Conservation (phyloP, 768 basidiomycete genomes). For the Lentinula lateritia region DNA sequence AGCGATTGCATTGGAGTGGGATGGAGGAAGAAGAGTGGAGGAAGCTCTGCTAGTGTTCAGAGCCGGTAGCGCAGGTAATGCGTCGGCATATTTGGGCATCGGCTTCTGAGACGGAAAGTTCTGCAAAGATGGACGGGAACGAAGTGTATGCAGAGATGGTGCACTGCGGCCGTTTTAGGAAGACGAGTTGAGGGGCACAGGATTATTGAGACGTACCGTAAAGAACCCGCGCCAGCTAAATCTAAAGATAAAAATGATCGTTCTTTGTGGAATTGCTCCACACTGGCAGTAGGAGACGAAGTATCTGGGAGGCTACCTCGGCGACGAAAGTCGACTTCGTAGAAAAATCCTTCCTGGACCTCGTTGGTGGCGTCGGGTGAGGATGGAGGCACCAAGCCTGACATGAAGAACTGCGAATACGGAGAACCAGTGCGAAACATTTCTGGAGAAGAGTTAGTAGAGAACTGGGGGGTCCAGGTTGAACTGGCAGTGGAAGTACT, state of each 20-base stretch:
- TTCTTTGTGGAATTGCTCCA: constrained; percentile 37
- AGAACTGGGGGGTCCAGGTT: neutral
- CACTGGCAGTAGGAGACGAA: constrained; percentile 30
- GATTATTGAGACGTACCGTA: constrained; percentile 18
- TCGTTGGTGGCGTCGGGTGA: neutral
- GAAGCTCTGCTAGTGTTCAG: neutral
- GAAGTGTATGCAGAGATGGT: constrained; percentile 31
- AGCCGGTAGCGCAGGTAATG: neutral
- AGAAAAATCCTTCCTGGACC: neutral
- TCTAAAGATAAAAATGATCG: constrained; percentile 69
- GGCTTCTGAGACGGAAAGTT: constrained; percentile 2
- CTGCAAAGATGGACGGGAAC: constrained; percentile 53
- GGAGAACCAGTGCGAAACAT: constrained; percentile 26
- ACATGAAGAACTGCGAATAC: constrained; percentile 65
- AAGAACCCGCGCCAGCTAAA: constrained; percentile 48
- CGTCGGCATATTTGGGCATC: neutral
- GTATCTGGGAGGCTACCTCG: constrained; percentile 33
- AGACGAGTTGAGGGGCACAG: neutral
- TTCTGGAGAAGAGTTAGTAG: neutral
- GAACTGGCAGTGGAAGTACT: neutral
- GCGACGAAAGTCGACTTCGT: constrained; percentile 12
- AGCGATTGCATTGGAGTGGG: neutral
- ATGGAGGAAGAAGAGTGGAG: neutral
- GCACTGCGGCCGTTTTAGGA: constrained; percentile 11
- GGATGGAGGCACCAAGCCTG: constrained; percentile 47